Base-by-base conservation (phyloP, 2,329 filamentous ascomycete species). In the Colletotrichum magnum region DNA sequence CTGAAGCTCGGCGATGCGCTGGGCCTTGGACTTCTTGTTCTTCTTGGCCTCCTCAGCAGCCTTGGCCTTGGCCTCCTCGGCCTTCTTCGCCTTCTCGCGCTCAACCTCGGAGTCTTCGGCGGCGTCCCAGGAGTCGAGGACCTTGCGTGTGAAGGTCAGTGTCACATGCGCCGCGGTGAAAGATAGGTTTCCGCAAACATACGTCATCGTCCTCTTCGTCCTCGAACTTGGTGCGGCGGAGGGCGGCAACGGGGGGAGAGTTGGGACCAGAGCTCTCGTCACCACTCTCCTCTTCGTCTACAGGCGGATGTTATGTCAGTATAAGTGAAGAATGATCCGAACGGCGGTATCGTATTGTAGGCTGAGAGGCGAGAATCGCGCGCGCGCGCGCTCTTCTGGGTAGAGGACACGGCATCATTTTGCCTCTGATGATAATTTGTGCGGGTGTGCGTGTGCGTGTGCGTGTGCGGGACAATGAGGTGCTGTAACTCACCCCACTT, bases 71-170 rank as follows among this genome's bases (percentile, higher is more conserved):
- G 90, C 92, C 78, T 94, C 95, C 6, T 88, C 92, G 58, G 91
- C 94, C 84, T 95, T 96, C 82, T 93, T 93, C 32, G 89, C 93
- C 87, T 98, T 99, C 83, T 98, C 95, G 76, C 94, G 93, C 86
- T 99, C 96, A 75, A 91, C 95, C 77, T 99, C 96, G 71, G 94
- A 97, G 84, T 99, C 96, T 78, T 98, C 96, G 74, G 93, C 95
- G 68, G 94, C 95, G 77, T 98, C 95, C 96, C 96, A 99, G 41
- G 94, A 95, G 70, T 99, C 96, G 77, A 98, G 89, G 66, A 98
- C 94, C 92, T 97, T 54, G 10, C 73, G 16, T 28, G 21, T 28
- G 39, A 54, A 57, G 2, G 43, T 70, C 26, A 73, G 70, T 45
- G 12, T 36, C 32, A 39, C 10, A 39, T 13, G 51, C 62, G 36